Base-by-base conservation (phyloP, 1,284 basidiomycete genomes). In the Ustilago crameri region DNA sequence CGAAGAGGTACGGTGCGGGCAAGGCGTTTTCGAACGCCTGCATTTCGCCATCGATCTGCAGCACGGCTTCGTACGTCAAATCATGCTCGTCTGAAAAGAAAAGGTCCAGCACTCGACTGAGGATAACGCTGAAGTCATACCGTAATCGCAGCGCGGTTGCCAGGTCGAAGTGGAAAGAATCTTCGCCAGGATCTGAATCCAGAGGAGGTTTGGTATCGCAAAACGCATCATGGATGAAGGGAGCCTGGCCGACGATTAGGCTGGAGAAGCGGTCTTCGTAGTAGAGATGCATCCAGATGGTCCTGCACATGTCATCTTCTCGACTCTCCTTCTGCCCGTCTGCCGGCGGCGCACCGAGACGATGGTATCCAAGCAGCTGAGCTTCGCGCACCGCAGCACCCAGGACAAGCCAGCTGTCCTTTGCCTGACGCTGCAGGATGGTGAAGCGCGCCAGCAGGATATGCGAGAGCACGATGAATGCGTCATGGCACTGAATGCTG, bases 391-490 rank as follows among this genome's bases (percentile, higher is more conserved):
- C 35, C 1, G 62, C 55, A 9, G 23, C 17, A 9, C 41, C 55
- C 1, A 65, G 42, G 9, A 44, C 35, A 2, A 59, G 42, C 62
- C 62, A 65, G 51, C 62, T 59, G 3, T 65, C 55, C 37, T 46
- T 58, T 7, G 55, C 62, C 44, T 58, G 54, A 23, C 62, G 55
- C 37, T 58, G 62, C 20, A 65, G 30, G n/a, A 65, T 54, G 9
- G 51, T 14, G 18, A 49, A 65, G 0, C 62, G 51, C 5, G 55
- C 41, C 3, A 57, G 42, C 12, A 58, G 42, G 23, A 58, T 17
- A 46, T 58, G 26, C 10, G 54, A 50, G 9, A 58, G 51, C 4
- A 65, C 55, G 22, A 58, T 30, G 22, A 54, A 58, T 3, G 35
- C 22, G 17, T 65, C 62, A 38, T 65, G 51, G 20, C 47, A 50